Evolutionary conservation across 2,329 filamentous ascomycete species (phyloP).

Genomic region (Talaromyces marneffei): DNA sequence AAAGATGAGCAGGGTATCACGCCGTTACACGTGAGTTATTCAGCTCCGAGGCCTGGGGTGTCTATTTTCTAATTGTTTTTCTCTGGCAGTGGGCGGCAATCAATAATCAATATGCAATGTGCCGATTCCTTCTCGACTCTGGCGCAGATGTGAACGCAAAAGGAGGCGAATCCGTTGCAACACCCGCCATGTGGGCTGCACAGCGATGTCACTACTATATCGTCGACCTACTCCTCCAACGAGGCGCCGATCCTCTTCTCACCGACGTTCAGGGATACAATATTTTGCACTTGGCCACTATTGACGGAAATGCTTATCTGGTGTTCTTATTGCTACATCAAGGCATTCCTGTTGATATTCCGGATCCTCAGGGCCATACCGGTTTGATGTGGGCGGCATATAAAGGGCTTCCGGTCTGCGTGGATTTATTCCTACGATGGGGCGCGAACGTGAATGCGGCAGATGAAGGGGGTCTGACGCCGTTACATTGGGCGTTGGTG

Average conservation of each 20-base stretch:
- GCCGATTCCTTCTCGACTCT: slow-evolving; percentile 81
- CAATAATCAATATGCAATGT: slow-evolving; percentile 97
- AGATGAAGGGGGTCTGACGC: slow-evolving; percentile 90
- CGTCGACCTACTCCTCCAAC: slow-evolving; percentile 82
- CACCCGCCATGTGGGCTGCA: slow-evolving; percentile 92
- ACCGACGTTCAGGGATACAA: slow-evolving; percentile 97
- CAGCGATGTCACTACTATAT: slow-evolving; percentile 96
- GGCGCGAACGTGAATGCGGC: slow-evolving; percentile 86
- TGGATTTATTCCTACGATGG: slow-evolving; percentile 89
- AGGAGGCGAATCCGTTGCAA: slow-evolving; percentile 90
- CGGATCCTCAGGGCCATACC: slow-evolving; percentile 86
- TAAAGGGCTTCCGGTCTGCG: slow-evolving; percentile 88
- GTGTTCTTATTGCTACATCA: slow-evolving; percentile 87
- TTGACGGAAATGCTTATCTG: slow-evolving; percentile 91
- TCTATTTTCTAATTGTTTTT: slow-evolving; percentile 13
- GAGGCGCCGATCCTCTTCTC: slow-evolving; percentile 86
- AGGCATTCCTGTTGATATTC: slow-evolving; percentile 86
- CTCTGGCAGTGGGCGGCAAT: slow-evolving; percentile 86
- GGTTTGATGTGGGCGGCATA: slow-evolving; percentile 98
- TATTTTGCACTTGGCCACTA: slow-evolving; percentile 91
- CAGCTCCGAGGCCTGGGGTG: neutral
- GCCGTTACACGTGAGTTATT: slow-evolving; percentile 67
- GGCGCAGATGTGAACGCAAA: slow-evolving; percentile 92
- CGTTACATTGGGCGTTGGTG: slow-evolving; percentile 92
- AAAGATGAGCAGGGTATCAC: slow-evolving; percentile 91